Evolutionary conservation across 495 filamentous ascomycete species (phyloP).

Genomic region (Aspergillus sclerotioniger): DNA sequence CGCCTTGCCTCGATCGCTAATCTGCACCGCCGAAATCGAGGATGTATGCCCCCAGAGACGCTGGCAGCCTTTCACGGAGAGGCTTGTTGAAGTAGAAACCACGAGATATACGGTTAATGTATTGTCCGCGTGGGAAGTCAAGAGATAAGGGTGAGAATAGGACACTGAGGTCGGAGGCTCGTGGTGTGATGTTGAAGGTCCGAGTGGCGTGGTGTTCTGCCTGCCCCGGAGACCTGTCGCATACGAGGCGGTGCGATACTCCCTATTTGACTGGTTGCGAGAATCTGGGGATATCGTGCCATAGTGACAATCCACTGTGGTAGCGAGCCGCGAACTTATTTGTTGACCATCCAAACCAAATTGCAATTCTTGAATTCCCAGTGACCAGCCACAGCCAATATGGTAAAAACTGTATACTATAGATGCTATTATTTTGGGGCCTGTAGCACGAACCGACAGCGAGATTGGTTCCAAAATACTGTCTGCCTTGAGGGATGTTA

Average conservation of each 20-base stretch:
- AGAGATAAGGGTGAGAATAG: slow-evolving; percentile 88
- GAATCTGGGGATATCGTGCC: slow-evolving; percentile 36
- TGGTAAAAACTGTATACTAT: slow-evolving; percentile 72
- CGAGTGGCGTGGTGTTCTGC: slow-evolving; percentile 5
- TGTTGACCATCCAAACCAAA: slow-evolving; percentile 54
- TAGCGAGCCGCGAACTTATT: slow-evolving; percentile 54
- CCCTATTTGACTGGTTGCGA: slow-evolving; percentile 35
- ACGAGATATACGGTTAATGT: slow-evolving; percentile 86
- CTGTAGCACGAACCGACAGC: slow-evolving; percentile 66
- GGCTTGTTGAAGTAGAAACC: slow-evolving; percentile 62
- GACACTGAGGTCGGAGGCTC: slow-evolving; percentile 68
- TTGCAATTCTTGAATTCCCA: slow-evolving; percentile 85
- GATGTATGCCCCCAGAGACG: slow-evolving; percentile 94
- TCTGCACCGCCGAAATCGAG: slow-evolving; percentile 79
- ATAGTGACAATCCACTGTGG: slow-evolving; percentile 44
- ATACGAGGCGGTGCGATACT: slow-evolving; percentile 15
- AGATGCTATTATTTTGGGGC: slow-evolving; percentile 64
- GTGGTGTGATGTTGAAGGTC: slow-evolving; percentile 39
- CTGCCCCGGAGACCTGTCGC: background rate
- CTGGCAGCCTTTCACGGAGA: slow-evolving; percentile 72
- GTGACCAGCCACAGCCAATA: slow-evolving; percentile 71
- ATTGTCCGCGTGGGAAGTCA: slow-evolving; percentile 87
- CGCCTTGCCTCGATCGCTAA: slow-evolving; percentile 84
- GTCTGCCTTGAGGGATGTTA: slow-evolving; percentile 80
- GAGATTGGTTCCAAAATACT: slow-evolving; percentile 77